Conservation (phyloP, 2,329 filamentous ascomycete species). For the Elsinoe ampelina region DNA sequence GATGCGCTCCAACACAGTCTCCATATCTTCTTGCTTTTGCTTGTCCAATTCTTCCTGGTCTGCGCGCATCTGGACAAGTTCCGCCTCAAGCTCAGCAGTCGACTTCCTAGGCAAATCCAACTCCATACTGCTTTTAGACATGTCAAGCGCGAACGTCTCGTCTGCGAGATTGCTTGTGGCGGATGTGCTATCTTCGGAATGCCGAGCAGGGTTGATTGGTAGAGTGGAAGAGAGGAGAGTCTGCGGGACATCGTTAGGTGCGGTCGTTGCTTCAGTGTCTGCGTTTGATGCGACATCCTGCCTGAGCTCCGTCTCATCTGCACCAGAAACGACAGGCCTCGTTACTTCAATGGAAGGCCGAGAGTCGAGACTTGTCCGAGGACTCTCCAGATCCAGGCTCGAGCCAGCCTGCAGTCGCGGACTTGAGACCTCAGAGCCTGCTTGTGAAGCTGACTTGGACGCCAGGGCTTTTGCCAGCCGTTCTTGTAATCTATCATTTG, state of each 20-base stretch:
- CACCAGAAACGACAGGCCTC: conserved; percentile 17
- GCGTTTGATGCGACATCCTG: neutral
- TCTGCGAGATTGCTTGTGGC: conserved; percentile 8
- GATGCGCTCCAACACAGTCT: conserved; percentile 76
- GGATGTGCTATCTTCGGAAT: conserved; percentile 23
- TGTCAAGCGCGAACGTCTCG: neutral
- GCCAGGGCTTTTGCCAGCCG: conserved; percentile 80
- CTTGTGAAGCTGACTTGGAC: conserved; percentile 51
- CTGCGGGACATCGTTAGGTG: conserved; percentile 12
- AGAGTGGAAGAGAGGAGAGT: conserved; percentile 25
- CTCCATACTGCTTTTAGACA: conserved; percentile 9
- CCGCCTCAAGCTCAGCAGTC: conserved; percentile 32
- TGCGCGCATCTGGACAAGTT: conserved; percentile 41
- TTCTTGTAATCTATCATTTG: conserved; percentile 80
- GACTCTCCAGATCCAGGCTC: conserved; percentile 35
- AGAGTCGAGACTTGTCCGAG: conserved; percentile 38
- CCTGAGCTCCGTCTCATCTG: conserved; percentile 3
- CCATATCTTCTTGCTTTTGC: conserved; percentile 70
- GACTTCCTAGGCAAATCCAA: conserved; percentile 13
- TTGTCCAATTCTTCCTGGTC: conserved; percentile 43
- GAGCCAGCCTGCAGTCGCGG: conserved; percentile 38
- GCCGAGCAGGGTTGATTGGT: conserved; percentile 27
- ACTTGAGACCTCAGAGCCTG: conserved; percentile 37
- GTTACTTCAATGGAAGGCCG: conserved; percentile 27
- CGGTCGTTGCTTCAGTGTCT: neutral